Conservation (phyloP, 2,329 filamentous ascomycete genomes). For the Metarhizium brunneum region DNA sequence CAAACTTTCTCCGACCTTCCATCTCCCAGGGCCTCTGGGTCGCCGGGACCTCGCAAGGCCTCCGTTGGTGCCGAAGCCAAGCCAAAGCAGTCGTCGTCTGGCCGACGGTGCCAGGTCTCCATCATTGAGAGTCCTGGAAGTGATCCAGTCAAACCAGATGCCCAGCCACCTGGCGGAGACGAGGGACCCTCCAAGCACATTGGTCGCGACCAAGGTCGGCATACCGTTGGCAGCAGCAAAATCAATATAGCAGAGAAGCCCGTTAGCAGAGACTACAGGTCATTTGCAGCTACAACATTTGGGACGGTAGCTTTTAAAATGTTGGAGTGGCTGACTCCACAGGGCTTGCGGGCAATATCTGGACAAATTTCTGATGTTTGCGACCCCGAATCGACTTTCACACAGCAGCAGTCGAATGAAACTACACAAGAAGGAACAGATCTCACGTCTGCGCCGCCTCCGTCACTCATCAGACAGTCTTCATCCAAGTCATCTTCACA, state of each 20-base stretch:
- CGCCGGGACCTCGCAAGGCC: not conserved
- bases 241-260: constrained; percentile 37
- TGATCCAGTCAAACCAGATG: not conserved
- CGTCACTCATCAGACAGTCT: not conserved
- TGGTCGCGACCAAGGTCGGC: not conserved
- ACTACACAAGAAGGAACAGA: not conserved
- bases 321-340: constrained; percentile 60
- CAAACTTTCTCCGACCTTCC: constrained; percentile 1
- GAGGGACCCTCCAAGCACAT: not conserved
- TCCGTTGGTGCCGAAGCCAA: not conserved
- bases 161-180: not conserved
- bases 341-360: constrained; percentile 40
- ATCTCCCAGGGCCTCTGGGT: not conserved
- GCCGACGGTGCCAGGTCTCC: not conserved
- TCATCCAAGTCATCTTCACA: constrained; percentile 2
- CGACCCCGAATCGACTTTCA: constrained; percentile 6
- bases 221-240: constrained; percentile 4
- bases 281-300: constrained; percentile 54
- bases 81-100: not conserved
- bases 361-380: constrained; percentile 20
- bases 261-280: constrained; percentile 46
- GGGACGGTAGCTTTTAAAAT: constrained; percentile 59
- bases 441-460: not conserved
- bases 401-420: not conserved
- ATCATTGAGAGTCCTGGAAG: not conserved